Percentiles rank a stretch among this genome's conserved stretches.
phyloP scores from a whole-genome alignment of 495 filamentous ascomycete species.

The Friedmanniomyces simplex region DNA sequence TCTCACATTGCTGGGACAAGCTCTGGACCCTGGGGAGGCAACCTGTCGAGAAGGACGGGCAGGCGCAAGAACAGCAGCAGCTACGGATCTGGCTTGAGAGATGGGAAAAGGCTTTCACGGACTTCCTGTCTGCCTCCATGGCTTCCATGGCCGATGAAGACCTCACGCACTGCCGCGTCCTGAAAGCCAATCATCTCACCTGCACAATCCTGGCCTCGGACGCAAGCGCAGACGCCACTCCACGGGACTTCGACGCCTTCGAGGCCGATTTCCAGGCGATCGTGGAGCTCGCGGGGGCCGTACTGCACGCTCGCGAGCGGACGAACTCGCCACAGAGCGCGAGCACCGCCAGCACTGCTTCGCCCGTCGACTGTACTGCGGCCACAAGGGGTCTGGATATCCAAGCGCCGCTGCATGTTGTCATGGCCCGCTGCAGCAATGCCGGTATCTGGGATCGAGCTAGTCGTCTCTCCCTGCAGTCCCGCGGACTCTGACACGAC shows the following conservation, averaged over 20 bases:
- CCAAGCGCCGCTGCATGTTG: constrained; percentile 4
- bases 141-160: constrained; percentile 6
- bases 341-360: background rate
- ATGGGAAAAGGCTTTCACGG: constrained; percentile 15
- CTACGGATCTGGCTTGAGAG: constrained; percentile 8
- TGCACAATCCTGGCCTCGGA: constrained; percentile 12
- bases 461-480: background rate
- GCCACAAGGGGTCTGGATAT: constrained; percentile 3
- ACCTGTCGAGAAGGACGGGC: background rate
- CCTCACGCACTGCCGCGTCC: constrained; percentile 8
- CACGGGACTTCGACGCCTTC: background rate
- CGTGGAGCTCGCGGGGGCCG: constrained; percentile 10
- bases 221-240: background rate
- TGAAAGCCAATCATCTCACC: constrained; percentile 18
- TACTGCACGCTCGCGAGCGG: constrained; percentile 2
- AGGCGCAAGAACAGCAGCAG: background rate
- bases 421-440: constrained; percentile 1
- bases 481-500: background rate
- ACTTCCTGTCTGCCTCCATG: constrained; percentile 6
- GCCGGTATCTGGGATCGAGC: background rate
- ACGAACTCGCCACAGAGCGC: constrained; percentile 1
- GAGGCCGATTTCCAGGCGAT: constrained; percentile 13
- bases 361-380: background rate
- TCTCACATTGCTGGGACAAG: constrained; percentile 10
- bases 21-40: background rate